A percentile compares a stretch with the other conserved stretches of the same genome.
Evolutionary conservation across 177 flowering plant species (phyloP).

Genomic region (Tripterygium wilfordii): DNA sequence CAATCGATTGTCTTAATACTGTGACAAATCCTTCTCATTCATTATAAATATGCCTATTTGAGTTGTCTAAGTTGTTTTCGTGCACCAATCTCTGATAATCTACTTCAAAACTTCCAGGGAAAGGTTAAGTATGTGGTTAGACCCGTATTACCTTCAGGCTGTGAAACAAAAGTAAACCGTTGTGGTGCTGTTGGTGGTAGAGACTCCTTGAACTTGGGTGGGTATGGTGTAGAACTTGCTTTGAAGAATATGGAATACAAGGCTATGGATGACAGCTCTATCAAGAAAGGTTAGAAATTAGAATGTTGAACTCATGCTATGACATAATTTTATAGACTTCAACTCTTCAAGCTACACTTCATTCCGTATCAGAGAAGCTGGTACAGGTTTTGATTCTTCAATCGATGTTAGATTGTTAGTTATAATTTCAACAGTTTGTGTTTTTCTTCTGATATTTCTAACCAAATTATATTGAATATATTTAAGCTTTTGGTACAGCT

Average conservation of each 20-base stretch:
- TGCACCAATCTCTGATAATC: conserved; percentile 5
- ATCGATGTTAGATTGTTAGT: no score
- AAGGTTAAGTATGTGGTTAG: conserved; percentile 79
- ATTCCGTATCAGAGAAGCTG: no score
- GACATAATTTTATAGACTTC: background rate
- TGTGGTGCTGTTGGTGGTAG: conserved; percentile 83
- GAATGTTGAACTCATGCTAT: background rate
- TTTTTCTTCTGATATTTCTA: no score
- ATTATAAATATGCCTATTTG: no score
- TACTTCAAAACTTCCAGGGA: conserved; percentile 44
- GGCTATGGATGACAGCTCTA: conserved; percentile 92
- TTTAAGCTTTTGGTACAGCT: no score
- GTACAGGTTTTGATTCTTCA: no score
- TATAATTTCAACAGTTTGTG: no score
- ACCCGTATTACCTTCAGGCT: conserved; percentile 83
- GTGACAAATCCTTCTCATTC: no score
- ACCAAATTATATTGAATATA: no score
- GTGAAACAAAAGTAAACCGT: conserved; percentile 45
- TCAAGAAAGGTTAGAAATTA: conserved; percentile 79
- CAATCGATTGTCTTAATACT: no score
- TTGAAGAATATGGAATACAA: conserved; percentile 99
- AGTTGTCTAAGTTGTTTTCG: no score
- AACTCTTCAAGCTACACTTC: no score
- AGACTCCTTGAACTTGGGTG: conserved; percentile 76
- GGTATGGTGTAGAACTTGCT: conserved; percentile 98